Evolutionary conservation across 306 rosid species (phyloP), one percentile per base, ranked within the genome.

Genomic region (Cercis canadensis): DNA sequence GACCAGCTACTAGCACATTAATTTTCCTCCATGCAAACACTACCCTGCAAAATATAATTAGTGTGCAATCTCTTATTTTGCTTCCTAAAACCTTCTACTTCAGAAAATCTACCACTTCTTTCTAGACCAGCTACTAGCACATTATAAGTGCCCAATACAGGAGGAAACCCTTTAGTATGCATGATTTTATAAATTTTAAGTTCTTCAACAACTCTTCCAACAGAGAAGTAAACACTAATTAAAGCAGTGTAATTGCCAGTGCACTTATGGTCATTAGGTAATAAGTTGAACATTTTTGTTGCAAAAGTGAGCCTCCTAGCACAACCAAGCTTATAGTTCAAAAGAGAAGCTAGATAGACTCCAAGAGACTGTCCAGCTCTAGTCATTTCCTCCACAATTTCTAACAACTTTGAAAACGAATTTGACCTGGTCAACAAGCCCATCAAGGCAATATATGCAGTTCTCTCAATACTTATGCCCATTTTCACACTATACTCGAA

Each of bases 201-300:
- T 45, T 88, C 95, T 76, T 78, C 78, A 32, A 75, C 81, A 80
- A 75, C 82, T 74, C 84, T 86, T 65, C 86, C 86, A 72, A 82
- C 85, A 46, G 84, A 81, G 75, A 86, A 84, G 74, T 86, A 89
- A 62, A 58, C 88, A 45, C 85, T 83, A 16, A 87, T 83, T 78
- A 92, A 74, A 80, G 96, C 87, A 73, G 95, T 92, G 78, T 84
- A 92, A 72, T 95, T 81, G 65, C 90, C 84, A 37, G 81, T 73
- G 74, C 92, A 84, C 83, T 84, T 87, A 54, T 77, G 86, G 71
- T 80, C 88, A 72, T 75, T 79, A n/a, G 89, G 87, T 82, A 92
- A 80, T 32, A 81, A 44, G 77, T 78, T 75, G 74, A 89, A 89
- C 60, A 92, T 52, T 69, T 81, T 86, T 44, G 61, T 57, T 40